Conservation (phyloP, 768 basidiomycete genomes). For the Crepidotus variabilis region DNA sequence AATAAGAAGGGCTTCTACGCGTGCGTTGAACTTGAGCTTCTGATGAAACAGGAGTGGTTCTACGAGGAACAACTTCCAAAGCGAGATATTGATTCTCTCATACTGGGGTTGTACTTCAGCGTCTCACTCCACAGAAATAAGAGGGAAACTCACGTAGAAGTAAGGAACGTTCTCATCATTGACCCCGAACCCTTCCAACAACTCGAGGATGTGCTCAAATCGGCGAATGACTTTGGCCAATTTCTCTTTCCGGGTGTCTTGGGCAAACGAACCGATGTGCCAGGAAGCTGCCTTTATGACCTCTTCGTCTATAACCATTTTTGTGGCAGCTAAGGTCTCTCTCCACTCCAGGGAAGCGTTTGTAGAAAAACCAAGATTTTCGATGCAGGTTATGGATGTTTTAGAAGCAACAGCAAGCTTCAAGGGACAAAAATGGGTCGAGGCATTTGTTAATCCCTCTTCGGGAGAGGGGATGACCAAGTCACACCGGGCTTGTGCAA, state of each 20-base stretch:
- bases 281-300: background rate
- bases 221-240: constrained; percentile 1
- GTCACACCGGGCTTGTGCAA: constrained; percentile 11
- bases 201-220: constrained; percentile 3
- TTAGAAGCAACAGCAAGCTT: background rate
- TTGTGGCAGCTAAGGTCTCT: background rate
- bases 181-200: constrained; percentile 6
- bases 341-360: background rate
- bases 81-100: constrained; percentile 6
- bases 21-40: constrained; percentile 6
- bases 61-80: constrained; percentile 5
- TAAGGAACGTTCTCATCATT: constrained; percentile 6
- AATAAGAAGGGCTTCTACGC: constrained; percentile 7
- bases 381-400: background rate
- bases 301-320: background rate
- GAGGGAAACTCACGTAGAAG: constrained; percentile 9
- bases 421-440: background rate
- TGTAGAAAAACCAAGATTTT: background rate
- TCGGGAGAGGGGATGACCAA: background rate
- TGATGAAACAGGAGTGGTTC: constrained; percentile 1
- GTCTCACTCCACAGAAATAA: background rate
- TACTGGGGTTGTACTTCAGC: constrained; percentile 2
- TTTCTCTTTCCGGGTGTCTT: constrained; percentile 4
- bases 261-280: constrained; percentile 4
- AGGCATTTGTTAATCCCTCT: background rate